These are phyloP conservation scores for Cerrena zonata DNA, from an alignment of 1,284 basidiomycete genomes.

Conservation along the genomic window DNA sequence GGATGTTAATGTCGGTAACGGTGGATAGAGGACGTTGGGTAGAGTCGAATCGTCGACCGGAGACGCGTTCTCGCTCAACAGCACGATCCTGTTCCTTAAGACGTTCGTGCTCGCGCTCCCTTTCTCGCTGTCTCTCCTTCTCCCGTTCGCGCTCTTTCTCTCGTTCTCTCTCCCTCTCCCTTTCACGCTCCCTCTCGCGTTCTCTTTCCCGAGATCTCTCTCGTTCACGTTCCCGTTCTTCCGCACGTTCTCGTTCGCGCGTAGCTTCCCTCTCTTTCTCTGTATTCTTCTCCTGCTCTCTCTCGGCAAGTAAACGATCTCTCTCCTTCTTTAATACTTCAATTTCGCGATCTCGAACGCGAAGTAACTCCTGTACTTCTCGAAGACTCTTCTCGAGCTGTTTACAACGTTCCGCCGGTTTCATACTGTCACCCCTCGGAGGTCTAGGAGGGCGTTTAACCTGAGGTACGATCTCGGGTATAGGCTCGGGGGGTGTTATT, in stretches of 20 bases:
- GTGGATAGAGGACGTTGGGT: constrained; percentile 3
- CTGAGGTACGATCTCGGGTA: background rate
- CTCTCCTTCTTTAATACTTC: constrained; percentile 46
- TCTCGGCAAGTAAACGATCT: constrained; percentile 30
- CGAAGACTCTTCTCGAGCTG: constrained; percentile 48
- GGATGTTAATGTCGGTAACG: constrained; percentile 1
- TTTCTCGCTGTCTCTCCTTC: constrained; percentile 10
- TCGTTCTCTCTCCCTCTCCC: constrained; percentile 10
- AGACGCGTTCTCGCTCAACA: constrained; percentile 15
- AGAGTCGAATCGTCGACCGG: constrained; percentile 12
- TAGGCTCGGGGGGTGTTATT: background rate
- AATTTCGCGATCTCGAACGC: constrained; percentile 41
- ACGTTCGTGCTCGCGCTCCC: constrained; percentile 13
- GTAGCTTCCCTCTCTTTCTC: constrained; percentile 14
- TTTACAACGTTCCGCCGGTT: constrained; percentile 55
- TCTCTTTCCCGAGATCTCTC: constrained; percentile 2
- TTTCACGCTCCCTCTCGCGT: constrained; percentile 8
- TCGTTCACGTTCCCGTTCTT: constrained; percentile 13
- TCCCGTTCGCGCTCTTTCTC: constrained; percentile 9
- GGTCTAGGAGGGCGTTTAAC: background rate
- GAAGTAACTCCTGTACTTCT: constrained; percentile 28
- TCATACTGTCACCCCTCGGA: no score
- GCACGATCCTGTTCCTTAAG: constrained; percentile 16
- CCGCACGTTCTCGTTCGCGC: constrained; percentile 20
- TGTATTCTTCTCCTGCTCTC: constrained; percentile 18